These are phyloP conservation scores for Trametes hirsuta DNA, from an alignment of 1,284 basidiomycete species.

Conservation along the genomic window DNA sequence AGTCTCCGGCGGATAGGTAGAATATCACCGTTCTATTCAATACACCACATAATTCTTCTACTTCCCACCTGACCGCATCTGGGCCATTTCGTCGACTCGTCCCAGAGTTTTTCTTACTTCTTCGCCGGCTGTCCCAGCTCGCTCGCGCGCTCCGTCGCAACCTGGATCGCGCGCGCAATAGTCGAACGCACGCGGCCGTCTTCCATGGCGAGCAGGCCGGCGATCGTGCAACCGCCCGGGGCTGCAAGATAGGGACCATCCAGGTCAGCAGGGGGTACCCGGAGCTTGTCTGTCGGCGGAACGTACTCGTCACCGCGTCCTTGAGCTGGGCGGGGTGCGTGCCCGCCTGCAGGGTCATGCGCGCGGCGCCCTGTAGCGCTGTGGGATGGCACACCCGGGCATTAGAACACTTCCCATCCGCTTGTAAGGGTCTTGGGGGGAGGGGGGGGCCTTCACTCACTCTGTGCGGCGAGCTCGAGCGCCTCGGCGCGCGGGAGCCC, in stretches of 20 bases:
- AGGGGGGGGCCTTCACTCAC: constrained; percentile 50
- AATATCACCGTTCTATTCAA: background rate
- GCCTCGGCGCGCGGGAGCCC: constrained; percentile 94
- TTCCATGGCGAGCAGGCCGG: constrained; percentile 92
- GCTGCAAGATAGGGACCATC: constrained; percentile 50
- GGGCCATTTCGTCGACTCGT: too few species aligned
- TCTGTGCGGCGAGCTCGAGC: constrained; percentile 94
- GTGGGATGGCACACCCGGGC: background rate
- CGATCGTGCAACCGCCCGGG: constrained; percentile 98
- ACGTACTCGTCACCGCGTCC: constrained; percentile 95
- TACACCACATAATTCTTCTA: background rate
- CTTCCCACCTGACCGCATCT: background rate
- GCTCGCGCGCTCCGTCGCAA: constrained; percentile 87
- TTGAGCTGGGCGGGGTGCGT: constrained; percentile 96
- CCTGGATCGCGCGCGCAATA: constrained; percentile 94
- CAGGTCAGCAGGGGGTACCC: background rate
- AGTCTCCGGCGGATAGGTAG: too few species aligned
- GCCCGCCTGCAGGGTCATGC: constrained; percentile 90
- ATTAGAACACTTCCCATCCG: background rate
- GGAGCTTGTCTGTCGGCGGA: background rate
- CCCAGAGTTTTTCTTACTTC: constrained; percentile 16
- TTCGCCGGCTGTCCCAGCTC: constrained; percentile 60
- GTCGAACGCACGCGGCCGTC: constrained; percentile 94
- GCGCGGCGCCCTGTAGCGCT: constrained; percentile 96
- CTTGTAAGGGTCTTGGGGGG: too few species aligned